phyloP scores from a whole-genome alignment of 495 filamentous ascomycete species.

The Penicillium steckii region DNA sequence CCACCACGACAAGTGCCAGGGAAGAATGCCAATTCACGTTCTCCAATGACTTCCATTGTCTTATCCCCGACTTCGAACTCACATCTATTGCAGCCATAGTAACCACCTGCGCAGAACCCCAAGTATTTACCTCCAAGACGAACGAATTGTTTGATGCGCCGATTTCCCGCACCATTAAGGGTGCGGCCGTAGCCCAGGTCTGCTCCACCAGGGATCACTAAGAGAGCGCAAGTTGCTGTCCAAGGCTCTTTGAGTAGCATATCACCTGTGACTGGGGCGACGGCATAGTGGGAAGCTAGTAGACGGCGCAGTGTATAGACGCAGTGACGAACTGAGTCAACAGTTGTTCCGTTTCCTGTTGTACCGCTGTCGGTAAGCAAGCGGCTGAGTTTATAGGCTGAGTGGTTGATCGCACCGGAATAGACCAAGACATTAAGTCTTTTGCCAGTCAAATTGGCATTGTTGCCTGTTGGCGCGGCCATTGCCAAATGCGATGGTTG shows the following conservation, averaged over 20 bases:
- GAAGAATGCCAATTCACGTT: slow-evolving; percentile 84
- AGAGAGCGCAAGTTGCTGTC: slow-evolving; percentile 78
- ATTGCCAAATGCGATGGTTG: slow-evolving; percentile 19
- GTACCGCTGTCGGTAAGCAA: slow-evolving; percentile 26
- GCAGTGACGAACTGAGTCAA: slow-evolving; percentile 86
- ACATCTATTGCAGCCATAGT: slow-evolving; percentile 77
- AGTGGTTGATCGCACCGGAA: slow-evolving; percentile 55
- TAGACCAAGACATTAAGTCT: slow-evolving; percentile 88
- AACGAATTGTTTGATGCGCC: slow-evolving; percentile 79
- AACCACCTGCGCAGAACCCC: slow-evolving; percentile 92
- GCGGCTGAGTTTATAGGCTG: slow-evolving; percentile 21
- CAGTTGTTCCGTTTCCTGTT: slow-evolving; percentile 78
- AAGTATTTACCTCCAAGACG: slow-evolving; percentile 82
- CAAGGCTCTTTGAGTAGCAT: slow-evolving; percentile 90
- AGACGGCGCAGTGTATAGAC: slow-evolving; percentile 84
- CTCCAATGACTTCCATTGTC: slow-evolving; percentile 80
- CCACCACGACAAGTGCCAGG: slow-evolving; percentile 81
- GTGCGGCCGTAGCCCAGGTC: slow-evolving; percentile 88
- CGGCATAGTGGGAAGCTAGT: slow-evolving; percentile 90
- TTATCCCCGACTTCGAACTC: slow-evolving; percentile 90
- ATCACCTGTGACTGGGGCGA: slow-evolving; percentile 76
- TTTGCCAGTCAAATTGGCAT: slow-evolving; percentile 53
- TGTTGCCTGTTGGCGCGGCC: slow-evolving; percentile 31
- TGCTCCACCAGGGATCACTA: slow-evolving; percentile 94
- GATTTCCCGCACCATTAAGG: slow-evolving; percentile 86